Base-by-base conservation (phyloP, 768 basidiomycete species). In the Phanerochaete sordida region DNA sequence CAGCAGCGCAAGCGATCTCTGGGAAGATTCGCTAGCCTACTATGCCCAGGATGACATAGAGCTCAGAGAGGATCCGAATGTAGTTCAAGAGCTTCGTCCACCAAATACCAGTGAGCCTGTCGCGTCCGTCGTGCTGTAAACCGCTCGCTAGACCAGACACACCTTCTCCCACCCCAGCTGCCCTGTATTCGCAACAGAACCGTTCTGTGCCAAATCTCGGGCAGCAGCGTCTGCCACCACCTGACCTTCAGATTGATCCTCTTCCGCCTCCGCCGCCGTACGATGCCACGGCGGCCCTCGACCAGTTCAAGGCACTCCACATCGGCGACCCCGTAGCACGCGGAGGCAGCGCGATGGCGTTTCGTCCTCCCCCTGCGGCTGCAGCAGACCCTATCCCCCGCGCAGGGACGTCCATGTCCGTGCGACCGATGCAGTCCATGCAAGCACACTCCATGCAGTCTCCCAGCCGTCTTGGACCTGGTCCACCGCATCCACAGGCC, bases 331-430 rank as follows among this genome's bases (percentile, higher is more conserved):
- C 82, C 47, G 71, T 85, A 15, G 77, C 79, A 58, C 80, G 85
- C 28, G 77, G 80, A 4, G 79, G 79, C 19, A 86, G 85, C 21
- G 82, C 86, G 31, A 80, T 85, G 79, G 84, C 85, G 16, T 70
- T 75, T 65, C 78, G 76, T 52, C 64, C 28, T 69, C 72, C 58
- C 43, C 55, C 67, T 23, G 64, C 75, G 8, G 16, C 53, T 23
- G 35, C 53, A 23, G 28, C 28, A 2, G 71, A 78, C 50, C 78
- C 81, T 13, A 66, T 82, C 13, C 77, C 80, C 3, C 64, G 64
- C 19, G 33, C 58, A 13, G 64, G 64, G 16, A 66, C 68, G 57
- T 65, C 67, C 16, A 65, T 66, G 65, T 68, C 66, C n/a, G 48
- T 58, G 57, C 65, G 62, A 37, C 59, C 66, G 2, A 60, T 61